Evolutionary conservation across 768 basidiomycete genomes (phyloP).

Genomic region (Neoboletus brunneissimus): DNA sequence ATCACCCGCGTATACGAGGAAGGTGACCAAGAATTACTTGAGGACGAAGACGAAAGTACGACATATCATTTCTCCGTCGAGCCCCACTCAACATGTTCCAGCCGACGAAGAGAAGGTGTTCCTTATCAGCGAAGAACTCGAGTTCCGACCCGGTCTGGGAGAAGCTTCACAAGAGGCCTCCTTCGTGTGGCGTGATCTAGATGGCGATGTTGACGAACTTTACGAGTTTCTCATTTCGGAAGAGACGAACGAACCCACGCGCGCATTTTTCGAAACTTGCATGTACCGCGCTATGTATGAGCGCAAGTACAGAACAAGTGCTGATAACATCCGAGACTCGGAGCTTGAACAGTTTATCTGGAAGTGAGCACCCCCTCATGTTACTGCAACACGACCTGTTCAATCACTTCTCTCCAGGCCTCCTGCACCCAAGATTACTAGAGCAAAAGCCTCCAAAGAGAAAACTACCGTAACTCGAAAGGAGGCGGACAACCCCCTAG

Average conservation of each 20-base stretch:
- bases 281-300: slow-evolving; percentile 98
- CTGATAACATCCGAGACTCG: slow-evolving; percentile 62
- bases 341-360: slow-evolving; percentile 80
- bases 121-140: slow-evolving; percentile 85
- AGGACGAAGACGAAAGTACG: slow-evolving; percentile 90
- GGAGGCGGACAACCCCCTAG: slow-evolving; percentile 3
- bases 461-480: slow-evolving; percentile 11
- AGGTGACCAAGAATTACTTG: slow-evolving; percentile 90
- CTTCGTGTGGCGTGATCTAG: slow-evolving; percentile 89
- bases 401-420: slow-evolving; percentile 14
- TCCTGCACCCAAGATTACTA: slow-evolving; percentile 19
- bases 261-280: slow-evolving; percentile 88
- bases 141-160: slow-evolving; percentile 74
- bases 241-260: slow-evolving; percentile 73
- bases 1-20: slow-evolving; percentile 97
- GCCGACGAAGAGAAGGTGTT: slow-evolving; percentile 94
- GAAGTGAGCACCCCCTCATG: slow-evolving; percentile 53
- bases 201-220: slow-evolving; percentile 88
- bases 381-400: not conserved
- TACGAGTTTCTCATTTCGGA: slow-evolving; percentile 87
- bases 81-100: slow-evolving; percentile 32
- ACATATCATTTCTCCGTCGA: slow-evolving; percentile 5
- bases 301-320: slow-evolving; percentile 75
- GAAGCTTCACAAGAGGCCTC: slow-evolving; percentile 73
- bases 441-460: slow-evolving; percentile 17